Percentiles rank a stretch among this genome's conserved stretches.
Evolutionary conservation across 2,329 filamentous ascomycete species (phyloP).

Genomic region (Calonectria pseudoreteaudii): DNA sequence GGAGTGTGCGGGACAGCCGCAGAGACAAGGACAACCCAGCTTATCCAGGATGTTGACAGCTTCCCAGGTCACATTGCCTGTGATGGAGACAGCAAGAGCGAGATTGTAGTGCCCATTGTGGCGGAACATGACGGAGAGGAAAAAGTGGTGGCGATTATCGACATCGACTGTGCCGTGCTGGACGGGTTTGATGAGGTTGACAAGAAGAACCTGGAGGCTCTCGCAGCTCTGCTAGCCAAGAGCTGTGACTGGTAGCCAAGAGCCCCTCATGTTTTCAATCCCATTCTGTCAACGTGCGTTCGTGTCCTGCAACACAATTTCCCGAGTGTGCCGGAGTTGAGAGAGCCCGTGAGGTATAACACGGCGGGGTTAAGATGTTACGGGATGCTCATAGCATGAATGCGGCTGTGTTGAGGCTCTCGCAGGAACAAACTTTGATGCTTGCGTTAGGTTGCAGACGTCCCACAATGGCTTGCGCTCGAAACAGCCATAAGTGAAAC

Average conservation of each 20-base stretch:
- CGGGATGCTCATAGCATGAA: background rate
- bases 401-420: conserved; percentile 2
- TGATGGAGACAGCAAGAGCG: conserved; percentile 79
- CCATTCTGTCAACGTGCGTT: background rate
- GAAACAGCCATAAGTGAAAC: conserved; percentile 30
- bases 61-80: conserved; percentile 88
- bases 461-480: conserved; percentile 25
- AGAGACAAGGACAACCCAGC: conserved; percentile 68
- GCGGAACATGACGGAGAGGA: conserved; percentile 43
- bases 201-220: conserved; percentile 71
- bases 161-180: conserved; percentile 78
- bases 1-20: conserved; percentile 84
- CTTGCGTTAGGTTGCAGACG: background rate
- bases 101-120: conserved; percentile 83
- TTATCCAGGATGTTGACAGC: conserved; percentile 76
- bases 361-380: background rate
- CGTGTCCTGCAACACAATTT: background rate
- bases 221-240: conserved; percentile 69
- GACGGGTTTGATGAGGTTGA: conserved; percentile 79
- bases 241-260: conserved; percentile 73
- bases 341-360: background rate
- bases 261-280: background rate
- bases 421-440: conserved; percentile 1
- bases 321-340: background rate
- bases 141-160: conserved; percentile 79